Percentiles rank a stretch among this genome's conserved stretches.
These are phyloP conservation scores for Shiraia bambusicola DNA, from an alignment of 2,329 filamentous ascomycete genomes.

Conservation along the genomic window DNA sequence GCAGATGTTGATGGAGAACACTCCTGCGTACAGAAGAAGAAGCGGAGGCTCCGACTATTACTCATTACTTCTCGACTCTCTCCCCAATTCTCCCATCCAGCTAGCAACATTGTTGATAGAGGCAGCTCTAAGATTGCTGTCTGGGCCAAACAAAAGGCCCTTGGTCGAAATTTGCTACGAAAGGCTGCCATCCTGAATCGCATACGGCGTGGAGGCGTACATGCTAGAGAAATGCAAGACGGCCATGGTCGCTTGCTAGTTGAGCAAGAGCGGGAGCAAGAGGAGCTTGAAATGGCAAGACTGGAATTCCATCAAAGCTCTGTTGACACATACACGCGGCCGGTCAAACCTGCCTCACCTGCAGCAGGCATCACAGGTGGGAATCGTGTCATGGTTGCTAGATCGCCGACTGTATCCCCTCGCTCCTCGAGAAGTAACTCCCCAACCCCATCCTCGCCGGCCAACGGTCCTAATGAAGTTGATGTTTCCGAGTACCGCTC, in stretches of 20 bases:
- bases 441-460: slow-evolving; percentile 14
- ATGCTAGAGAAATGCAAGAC: slow-evolving; percentile 20
- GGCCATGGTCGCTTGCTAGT: slow-evolving; percentile 21
- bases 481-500: slow-evolving; percentile 19
- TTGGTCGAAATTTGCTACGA: slow-evolving; percentile 57
- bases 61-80: slow-evolving; percentile 72
- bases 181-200: slow-evolving; percentile 68
- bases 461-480: slow-evolving; percentile 9
- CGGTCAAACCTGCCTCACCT: slow-evolving; percentile 22
- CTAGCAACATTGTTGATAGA: slow-evolving; percentile 68
- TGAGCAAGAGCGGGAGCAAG: slow-evolving; percentile 35
- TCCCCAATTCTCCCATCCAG: slow-evolving; percentile 67
- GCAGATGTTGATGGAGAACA: slow-evolving; percentile 60
- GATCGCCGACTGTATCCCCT: slow-evolving; percentile 17
- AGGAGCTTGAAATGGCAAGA: slow-evolving; percentile 34
- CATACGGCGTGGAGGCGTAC: slow-evolving; percentile 49
- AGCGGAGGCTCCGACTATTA: slow-evolving; percentile 62
- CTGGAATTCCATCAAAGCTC: slow-evolving; percentile 35
- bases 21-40: slow-evolving; percentile 60
- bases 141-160: slow-evolving; percentile 51
- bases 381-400: slow-evolving; percentile 17
- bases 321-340: slow-evolving; percentile 35
- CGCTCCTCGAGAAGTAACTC: slow-evolving; percentile 23
- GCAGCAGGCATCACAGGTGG: slow-evolving; percentile 14
- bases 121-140: slow-evolving; percentile 53